Conservation (phyloP, 257 asterid species). For the Ophiorrhiza pumila region DNA sequence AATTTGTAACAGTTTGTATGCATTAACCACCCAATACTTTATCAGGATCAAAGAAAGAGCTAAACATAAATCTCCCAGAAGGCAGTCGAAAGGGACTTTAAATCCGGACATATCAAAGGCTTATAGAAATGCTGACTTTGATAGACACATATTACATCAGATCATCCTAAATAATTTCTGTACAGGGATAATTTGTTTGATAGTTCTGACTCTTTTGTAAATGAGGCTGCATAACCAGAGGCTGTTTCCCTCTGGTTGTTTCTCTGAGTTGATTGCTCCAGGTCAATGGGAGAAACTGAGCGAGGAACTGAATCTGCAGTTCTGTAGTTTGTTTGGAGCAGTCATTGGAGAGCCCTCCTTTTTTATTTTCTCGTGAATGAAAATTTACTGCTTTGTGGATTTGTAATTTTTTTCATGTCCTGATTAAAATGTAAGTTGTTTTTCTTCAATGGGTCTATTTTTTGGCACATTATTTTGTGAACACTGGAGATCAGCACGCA, state of each 20-base stretch:
- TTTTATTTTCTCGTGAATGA: no score
- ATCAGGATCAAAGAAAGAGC: no score
- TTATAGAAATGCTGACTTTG: conserved; percentile 39
- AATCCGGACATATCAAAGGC: conserved; percentile 55
- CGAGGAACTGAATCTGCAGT: conserved; percentile 38
- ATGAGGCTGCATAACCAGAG: conserved; percentile 54
- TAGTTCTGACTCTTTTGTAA: conserved; percentile 40
- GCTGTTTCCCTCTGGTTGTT: conserved; percentile 37
- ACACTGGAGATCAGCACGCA: no score
- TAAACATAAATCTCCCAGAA: conserved; percentile 36
- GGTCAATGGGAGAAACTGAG: conserved; percentile 35
- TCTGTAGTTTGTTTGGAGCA: conserved; percentile 48
- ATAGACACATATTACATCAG: conserved; percentile 38
- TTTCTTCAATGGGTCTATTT: no score
- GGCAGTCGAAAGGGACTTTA: conserved; percentile 36
- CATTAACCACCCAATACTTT: no score
- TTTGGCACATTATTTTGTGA: no score
- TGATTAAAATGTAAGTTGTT: no score
- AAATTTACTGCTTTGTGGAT: no score
- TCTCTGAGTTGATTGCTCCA: conserved; percentile 40
- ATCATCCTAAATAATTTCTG: conserved; percentile 47
- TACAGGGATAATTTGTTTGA: conserved; percentile 48
- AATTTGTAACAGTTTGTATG: no score
- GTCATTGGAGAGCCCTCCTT: conserved; percentile 44
- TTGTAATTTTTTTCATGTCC: no score